phyloP scores from a whole-genome alignment of 441 rosid species.

The Manihot esculenta region DNA sequence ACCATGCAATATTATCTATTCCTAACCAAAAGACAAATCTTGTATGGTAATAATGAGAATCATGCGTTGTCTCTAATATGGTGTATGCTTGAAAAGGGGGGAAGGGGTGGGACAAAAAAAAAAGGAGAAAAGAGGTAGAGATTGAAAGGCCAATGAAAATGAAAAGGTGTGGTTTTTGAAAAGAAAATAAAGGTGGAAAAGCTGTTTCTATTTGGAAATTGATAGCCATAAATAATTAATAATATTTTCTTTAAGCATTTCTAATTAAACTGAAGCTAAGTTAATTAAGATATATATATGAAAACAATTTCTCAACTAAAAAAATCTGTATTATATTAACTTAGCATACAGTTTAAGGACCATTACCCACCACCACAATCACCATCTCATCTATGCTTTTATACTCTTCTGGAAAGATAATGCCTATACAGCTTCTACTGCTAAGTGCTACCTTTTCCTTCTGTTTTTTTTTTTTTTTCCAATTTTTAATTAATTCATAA shows the following conservation, averaged over 20 bases:
- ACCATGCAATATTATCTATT: not conserved
- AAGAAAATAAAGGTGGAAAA: conserved; percentile 9
- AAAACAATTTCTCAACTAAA: conserved; percentile 44
- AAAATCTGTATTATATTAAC: conserved; percentile 14
- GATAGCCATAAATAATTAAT: not conserved
- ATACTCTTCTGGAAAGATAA: conserved; percentile 40
- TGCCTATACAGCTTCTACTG: too few relatives aligned
- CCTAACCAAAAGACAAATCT: conserved; percentile 2
- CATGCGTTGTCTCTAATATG: not conserved
- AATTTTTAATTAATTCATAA: too few relatives aligned
- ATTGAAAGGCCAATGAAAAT: not conserved
- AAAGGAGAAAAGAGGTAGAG: not conserved
- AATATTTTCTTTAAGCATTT: not conserved
- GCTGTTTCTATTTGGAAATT: conserved; percentile 14
- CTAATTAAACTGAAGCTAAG: not conserved
- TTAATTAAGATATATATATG: conserved; percentile 18
- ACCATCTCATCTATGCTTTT: conserved; percentile 12
- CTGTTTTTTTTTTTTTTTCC: too few relatives aligned
- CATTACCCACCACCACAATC: conserved; percentile 36
- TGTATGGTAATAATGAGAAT: not conserved
- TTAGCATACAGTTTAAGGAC: conserved; percentile 13
- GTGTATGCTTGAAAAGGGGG: conserved; percentile 2
- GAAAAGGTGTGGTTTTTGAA: not conserved
- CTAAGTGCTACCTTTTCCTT: too few relatives aligned
- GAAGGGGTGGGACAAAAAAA: too few relatives aligned